Conservation (phyloP, 2,329 filamentous ascomycete species). For the Pleurostoma richardsiae region DNA sequence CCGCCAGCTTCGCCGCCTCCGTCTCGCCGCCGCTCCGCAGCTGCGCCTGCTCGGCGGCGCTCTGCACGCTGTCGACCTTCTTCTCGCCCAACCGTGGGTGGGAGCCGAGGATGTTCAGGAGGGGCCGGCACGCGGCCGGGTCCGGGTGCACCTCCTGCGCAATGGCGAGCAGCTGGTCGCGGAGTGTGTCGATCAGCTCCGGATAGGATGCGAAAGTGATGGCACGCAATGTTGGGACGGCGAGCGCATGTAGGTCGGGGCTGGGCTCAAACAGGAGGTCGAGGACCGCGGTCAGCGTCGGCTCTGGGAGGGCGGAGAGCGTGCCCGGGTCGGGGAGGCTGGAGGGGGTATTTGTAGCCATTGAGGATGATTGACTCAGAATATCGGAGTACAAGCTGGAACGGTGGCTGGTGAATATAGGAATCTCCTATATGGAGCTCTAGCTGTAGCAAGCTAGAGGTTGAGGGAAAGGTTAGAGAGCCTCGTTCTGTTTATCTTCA, state of each 20-base stretch:
- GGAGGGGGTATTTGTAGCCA: not conserved
- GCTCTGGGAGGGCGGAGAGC: constrained; percentile 50
- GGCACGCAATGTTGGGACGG: constrained; percentile 59
- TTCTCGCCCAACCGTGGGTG: constrained; percentile 81
- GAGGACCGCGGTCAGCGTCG: constrained; percentile 53
- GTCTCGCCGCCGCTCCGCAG: constrained; percentile 54
- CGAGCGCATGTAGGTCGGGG: constrained; percentile 65
- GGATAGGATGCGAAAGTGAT: constrained; percentile 60
- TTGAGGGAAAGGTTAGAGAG: no score
- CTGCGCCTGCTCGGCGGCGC: constrained; percentile 75
- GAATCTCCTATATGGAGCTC: no score
- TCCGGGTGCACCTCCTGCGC: constrained; percentile 37
- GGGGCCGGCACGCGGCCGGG: constrained; percentile 42
- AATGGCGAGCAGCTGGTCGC: constrained; percentile 56
- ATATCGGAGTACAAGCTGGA: no score
- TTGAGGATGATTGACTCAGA: no score
- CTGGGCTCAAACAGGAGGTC: constrained; percentile 85
- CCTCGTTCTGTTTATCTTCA: no score
- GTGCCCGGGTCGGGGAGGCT: constrained; percentile 53
- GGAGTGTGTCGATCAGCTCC: constrained; percentile 63
- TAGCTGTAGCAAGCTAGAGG: no score
- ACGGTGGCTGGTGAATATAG: no score
- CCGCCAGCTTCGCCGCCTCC: constrained; percentile 50
- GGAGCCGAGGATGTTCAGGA: constrained; percentile 71
- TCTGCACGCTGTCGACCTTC: constrained; percentile 77